Evolutionary conservation across 2,329 filamentous ascomycete genomes (phyloP).

Genomic region (Penicillium sp.): DNA sequence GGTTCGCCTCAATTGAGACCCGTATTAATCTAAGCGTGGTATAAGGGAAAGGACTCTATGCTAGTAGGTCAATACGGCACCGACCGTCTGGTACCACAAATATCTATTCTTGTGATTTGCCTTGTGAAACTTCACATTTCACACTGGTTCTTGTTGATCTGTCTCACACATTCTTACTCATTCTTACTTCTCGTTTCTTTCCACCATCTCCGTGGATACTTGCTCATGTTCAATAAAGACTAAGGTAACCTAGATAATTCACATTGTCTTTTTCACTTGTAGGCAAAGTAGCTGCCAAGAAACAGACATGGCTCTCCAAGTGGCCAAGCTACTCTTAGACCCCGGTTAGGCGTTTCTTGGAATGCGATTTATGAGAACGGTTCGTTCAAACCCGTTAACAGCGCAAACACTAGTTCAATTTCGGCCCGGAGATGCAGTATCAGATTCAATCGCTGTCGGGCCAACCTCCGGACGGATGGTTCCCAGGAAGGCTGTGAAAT

Average conservation of each 20-base stretch:
- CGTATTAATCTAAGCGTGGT: no score
- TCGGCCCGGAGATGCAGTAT: conserved; percentile 2
- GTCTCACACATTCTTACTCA: no score
- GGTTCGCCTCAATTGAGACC: no score
- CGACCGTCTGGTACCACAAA: no score
- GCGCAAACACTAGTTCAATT: neutral
- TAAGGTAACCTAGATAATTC: neutral
- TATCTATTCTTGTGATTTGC: no score
- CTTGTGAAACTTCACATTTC: no score
- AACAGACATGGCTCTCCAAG: neutral
- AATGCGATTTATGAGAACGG: neutral
- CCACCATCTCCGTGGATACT: no score
- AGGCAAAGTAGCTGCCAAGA: neutral
- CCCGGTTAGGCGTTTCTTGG: neutral
- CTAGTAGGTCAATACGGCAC: no score
- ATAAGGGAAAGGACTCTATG: no score
- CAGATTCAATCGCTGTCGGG: neutral
- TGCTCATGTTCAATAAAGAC: neutral
- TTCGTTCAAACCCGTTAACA: neutral
- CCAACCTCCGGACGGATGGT: neutral
- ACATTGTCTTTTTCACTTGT: neutral
- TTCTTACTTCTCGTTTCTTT: neutral
- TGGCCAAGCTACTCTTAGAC: neutral
- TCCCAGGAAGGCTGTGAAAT: neutral
- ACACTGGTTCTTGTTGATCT: no score